These are phyloP conservation scores for Globisporangium canariense DNA, from an alignment of 352 stramenopile genomes.

Conservation along the genomic window DNA sequence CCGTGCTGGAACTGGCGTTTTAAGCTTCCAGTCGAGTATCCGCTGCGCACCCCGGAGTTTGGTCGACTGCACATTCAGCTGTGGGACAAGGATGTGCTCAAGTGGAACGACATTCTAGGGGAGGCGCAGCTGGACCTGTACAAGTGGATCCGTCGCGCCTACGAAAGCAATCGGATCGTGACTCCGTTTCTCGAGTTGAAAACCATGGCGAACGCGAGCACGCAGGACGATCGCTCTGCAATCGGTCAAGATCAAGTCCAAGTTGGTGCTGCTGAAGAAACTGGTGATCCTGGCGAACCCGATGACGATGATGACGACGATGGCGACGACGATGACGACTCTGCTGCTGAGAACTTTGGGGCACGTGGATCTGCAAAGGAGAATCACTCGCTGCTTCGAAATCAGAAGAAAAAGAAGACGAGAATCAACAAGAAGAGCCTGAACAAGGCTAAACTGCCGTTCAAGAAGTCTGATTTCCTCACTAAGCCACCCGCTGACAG, in stretches of 20 bases:
- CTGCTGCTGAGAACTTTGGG: conserved; percentile 15
- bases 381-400: conserved; percentile 34
- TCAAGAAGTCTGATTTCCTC: conserved; percentile 24
- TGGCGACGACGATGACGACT: not conserved
- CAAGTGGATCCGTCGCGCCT: conserved; percentile 69
- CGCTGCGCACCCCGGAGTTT: conserved; percentile 71
- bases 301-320: not conserved
- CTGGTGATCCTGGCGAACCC: not conserved
- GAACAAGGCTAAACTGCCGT: conserved; percentile 16
- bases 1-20: conserved; percentile 92
- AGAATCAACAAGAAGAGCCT: conserved; percentile 10
- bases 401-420: conserved; percentile 22
- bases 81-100: conserved; percentile 92
- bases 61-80: conserved; percentile 88
- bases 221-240: not conserved
- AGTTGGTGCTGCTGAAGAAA: not conserved
- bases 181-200: conserved; percentile 68
- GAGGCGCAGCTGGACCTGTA: conserved; percentile 86
- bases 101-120: conserved; percentile 90
- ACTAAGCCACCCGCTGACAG: conserved; percentile 22
- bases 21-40: conserved; percentile 85
- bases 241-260: not conserved
- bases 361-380: conserved; percentile 27
- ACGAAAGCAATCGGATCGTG: conserved; percentile 53
- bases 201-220: conserved; percentile 11